Evolutionary conservation across 2,329 filamentous ascomycete species (phyloP), one percentile per base, ranked within the genome.

Genomic region (Aplosporella prunicola): DNA sequence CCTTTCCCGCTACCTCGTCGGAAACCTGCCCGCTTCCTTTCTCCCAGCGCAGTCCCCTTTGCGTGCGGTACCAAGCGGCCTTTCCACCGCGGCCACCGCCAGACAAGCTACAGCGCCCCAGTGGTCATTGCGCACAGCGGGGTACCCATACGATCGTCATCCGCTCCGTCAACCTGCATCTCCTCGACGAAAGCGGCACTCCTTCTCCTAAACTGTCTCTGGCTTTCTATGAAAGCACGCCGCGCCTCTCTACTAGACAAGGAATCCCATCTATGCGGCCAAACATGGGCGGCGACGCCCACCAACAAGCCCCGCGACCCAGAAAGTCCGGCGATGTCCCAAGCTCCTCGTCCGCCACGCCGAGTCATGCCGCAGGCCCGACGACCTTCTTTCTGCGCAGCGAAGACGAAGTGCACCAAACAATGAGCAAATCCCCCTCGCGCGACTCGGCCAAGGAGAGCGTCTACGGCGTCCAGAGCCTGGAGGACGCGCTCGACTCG

Each of bases 341-440:
- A 7, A 30, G 11, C 27, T 16, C 8, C 11, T 16, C 11, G 27
- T 35, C 11, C 11, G 3, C 7, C 33, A 14, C 11, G 7, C 30
- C 32, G 23, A 9, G 27, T 14, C 52, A 48, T 47, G 49, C 53
- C 40, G 48, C 53, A 40, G 60, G 60, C 43, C 72, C 72, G 27
- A 71, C 71, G 34, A 71, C 71, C 35, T 78, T 78, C 63, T 77
- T 78, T 54, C 60, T 80, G 43, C 63, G 68, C 43, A 72, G 68
- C 45, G 71, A 69, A 48, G 60, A 64, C 41, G 66, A 71, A 35
- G 55, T 69, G 47, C 63, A 71, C 42, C 53, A 55, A 17, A 57
- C 56, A 25, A 24, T 31, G 26, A 33, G 31, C 20, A 25, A 10
- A 20, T 10, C 22, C n/a, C 32, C 7, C n/a, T 26, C 18, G 8